These are phyloP conservation scores for Tulasnella sp. DNA, from an alignment of 768 basidiomycete species.

Conservation along the genomic window DNA sequence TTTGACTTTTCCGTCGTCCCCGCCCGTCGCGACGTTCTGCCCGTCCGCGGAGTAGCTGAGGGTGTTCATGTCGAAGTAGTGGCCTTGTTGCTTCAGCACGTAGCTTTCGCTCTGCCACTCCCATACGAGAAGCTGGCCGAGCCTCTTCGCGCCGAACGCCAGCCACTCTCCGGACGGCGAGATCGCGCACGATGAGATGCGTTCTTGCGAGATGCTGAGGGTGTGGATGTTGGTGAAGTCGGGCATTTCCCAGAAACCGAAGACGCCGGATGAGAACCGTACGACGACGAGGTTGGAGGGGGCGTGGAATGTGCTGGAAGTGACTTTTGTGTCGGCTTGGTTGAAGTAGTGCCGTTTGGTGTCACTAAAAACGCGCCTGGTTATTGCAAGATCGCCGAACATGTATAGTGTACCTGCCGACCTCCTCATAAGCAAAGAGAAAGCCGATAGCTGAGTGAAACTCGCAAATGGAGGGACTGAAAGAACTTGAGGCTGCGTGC, in stretches of 20 bases:
- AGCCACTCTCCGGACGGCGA: conserved; percentile 95
- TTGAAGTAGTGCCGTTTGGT: conserved; percentile 85
- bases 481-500: background rate
- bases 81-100: conserved; percentile 95
- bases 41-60: conserved; percentile 88
- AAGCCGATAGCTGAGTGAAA: no score
- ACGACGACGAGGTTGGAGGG: conserved; percentile 76
- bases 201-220: conserved; percentile 94
- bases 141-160: conserved; percentile 89
- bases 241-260: conserved; percentile 97
- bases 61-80: conserved; percentile 97
- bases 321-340: conserved; percentile 73
- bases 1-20: conserved; percentile 97
- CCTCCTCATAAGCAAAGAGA: no score
- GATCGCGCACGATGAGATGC: conserved; percentile 88
- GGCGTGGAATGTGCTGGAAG: conserved; percentile 79
- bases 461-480: no score
- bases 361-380: no score
- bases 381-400: no score
- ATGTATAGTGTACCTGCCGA: no score
- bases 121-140: conserved; percentile 97
- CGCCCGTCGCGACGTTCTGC: conserved; percentile 91
- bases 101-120: conserved; percentile 99
- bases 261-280: conserved; percentile 90
- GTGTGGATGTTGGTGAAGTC: conserved; percentile 88